These are phyloP conservation scores for Arachnomyces sp. DNA, from an alignment of 2,329 filamentous ascomycete species.

Conservation along the genomic window DNA sequence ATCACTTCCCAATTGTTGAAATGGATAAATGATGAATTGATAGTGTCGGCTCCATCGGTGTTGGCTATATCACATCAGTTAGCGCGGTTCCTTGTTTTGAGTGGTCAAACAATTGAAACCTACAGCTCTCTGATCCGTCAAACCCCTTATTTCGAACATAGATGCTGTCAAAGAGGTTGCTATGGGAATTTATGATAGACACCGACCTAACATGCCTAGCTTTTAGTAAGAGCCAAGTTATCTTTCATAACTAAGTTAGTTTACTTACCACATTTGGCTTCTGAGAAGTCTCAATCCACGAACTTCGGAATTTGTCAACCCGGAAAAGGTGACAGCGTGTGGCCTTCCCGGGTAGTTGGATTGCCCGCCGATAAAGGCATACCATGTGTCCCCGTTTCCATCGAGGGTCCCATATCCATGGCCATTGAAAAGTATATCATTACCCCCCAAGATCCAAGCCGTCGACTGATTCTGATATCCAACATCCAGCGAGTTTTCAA, in stretches of 20 bases:
- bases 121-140: neutral
- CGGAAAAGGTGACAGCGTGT: slow-evolving; percentile 20
- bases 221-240: too few species aligned
- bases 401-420: slow-evolving; percentile 42
- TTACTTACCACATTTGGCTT: slow-evolving; percentile 58
- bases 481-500: slow-evolving; percentile 39
- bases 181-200: slow-evolving; percentile 43
- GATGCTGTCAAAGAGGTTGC: slow-evolving; percentile 45
- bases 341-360: slow-evolving; percentile 27
- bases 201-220: too few species aligned
- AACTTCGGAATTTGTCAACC: slow-evolving; percentile 12
- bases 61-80: slow-evolving; percentile 26
- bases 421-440: slow-evolving; percentile 42
- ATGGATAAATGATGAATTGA: slow-evolving; percentile 46
- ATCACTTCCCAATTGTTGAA: slow-evolving; percentile 45
- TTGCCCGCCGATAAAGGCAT: slow-evolving; percentile 20
- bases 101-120: slow-evolving; percentile 11
- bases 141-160: slow-evolving; percentile 42
- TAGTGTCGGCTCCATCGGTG: slow-evolving; percentile 48
- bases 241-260: too few species aligned
- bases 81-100: too few species aligned
- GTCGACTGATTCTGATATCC: slow-evolving; percentile 46
- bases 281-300: slow-evolving; percentile 32
- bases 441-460: slow-evolving; percentile 45
- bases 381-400: slow-evolving; percentile 41